Percentiles rank a stretch among this genome's conserved stretches.
Evolutionary conservation across 371 early-diverging fungal species (phyloP).

Genomic region (Apophysomyces elegans): DNA sequence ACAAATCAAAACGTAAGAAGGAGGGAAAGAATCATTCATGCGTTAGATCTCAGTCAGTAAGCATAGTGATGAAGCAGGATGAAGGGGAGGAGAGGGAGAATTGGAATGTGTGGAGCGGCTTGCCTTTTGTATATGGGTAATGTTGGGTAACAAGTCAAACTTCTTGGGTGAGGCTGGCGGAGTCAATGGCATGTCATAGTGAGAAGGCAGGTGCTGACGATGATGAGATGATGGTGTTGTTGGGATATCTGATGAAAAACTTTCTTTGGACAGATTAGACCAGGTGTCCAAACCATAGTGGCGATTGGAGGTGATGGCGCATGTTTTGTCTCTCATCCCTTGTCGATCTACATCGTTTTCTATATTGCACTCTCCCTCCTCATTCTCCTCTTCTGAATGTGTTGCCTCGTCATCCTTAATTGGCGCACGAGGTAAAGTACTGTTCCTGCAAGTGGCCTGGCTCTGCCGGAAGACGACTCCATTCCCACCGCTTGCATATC

Average conservation of each 20-base stretch:
- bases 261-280: neutral
- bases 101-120: no score
- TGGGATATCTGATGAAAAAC: neutral
- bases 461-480: neutral
- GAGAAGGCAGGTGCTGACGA: neutral
- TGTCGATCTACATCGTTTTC: slow-evolving; percentile 4
- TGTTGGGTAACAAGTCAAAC: neutral
- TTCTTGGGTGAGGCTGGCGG: slow-evolving; percentile 3
- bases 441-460: neutral
- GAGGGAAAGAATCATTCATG: no score
- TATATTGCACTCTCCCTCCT: neutral
- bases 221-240: neutral
- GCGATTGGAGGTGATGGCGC: no score
- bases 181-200: neutral
- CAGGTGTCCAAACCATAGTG: neutral
- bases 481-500: slow-evolving; percentile 13
- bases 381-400: slow-evolving; percentile 4
- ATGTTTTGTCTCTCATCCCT: neutral
- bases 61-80: no score
- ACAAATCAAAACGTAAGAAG: neutral
- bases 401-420: neutral
- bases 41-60: no score
- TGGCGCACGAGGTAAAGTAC: neutral
- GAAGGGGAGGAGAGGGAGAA: no score
- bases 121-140: slow-evolving; percentile 8